phyloP scores from a whole-genome alignment of 306 rosid species.

The Elaeagnus macrophylla region DNA sequence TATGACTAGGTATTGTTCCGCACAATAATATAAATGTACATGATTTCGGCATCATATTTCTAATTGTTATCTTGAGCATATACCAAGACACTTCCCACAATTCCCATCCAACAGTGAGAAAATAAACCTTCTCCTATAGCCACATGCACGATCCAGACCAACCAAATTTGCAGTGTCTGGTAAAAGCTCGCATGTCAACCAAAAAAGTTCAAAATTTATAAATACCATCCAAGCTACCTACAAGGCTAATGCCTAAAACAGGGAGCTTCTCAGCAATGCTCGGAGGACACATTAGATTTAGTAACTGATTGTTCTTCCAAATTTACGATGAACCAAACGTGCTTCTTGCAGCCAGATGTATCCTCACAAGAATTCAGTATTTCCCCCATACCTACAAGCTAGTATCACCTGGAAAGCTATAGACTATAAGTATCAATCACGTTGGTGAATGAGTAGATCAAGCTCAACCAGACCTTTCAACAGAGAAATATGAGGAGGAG shows the following conservation, averaged over 20 bases:
- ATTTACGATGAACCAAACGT: slow-evolving; percentile 30
- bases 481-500: too few relatives aligned
- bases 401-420: too few relatives aligned
- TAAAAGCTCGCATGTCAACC: slow-evolving; percentile 37
- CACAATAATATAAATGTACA: too few relatives aligned
- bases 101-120: slow-evolving; percentile 17
- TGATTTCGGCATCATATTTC: too few relatives aligned
- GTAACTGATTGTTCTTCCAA: slow-evolving; percentile 31
- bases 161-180: slow-evolving; percentile 26
- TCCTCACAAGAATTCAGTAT: slow-evolving; percentile 34
- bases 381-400: too few relatives aligned
- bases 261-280: slow-evolving; percentile 32
- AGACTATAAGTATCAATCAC: too few relatives aligned
- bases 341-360: slow-evolving; percentile 36
- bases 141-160: slow-evolving; percentile 30
- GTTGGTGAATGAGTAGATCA: too few relatives aligned
- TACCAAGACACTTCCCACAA: slow-evolving; percentile 23
- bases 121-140: slow-evolving; percentile 20
- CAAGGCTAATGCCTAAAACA: slow-evolving; percentile 16
- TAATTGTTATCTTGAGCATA: background rate
- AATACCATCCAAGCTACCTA: slow-evolving; percentile 23
- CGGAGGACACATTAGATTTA: slow-evolving; percentile 38
- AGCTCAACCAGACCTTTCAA: too few relatives aligned
- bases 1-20: too few relatives aligned
- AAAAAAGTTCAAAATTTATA: slow-evolving; percentile 47